Percentiles rank a stretch among this genome's conserved stretches.
These are phyloP conservation scores for Penicillium sp. DNA, from an alignment of 2,329 filamentous ascomycete genomes.

Conservation along the genomic window DNA sequence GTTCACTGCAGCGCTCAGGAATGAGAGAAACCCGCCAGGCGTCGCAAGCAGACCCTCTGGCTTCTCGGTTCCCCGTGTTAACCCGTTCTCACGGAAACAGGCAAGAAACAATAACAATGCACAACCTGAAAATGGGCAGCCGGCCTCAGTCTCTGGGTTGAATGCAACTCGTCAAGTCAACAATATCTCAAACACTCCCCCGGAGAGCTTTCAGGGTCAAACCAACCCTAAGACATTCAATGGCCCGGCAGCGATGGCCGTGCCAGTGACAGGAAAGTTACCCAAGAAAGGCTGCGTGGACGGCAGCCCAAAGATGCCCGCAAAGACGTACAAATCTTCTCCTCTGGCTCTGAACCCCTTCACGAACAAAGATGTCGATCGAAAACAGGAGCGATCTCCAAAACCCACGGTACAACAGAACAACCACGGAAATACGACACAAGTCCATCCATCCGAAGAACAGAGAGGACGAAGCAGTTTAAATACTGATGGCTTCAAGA, in stretches of 20 bases:
- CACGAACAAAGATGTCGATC: slow-evolving; percentile 14
- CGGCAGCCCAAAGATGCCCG: slow-evolving; percentile 11
- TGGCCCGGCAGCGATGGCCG: neutral
- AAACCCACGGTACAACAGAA: neutral
- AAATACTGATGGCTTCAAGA: neutral
- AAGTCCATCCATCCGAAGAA: neutral
- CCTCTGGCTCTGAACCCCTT: slow-evolving; percentile 34
- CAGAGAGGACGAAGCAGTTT: neutral
- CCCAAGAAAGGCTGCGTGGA: slow-evolving; percentile 13
- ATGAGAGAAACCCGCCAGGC: neutral
- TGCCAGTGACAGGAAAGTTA: neutral
- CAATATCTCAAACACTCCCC: neutral
- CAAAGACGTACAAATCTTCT: slow-evolving; percentile 37
- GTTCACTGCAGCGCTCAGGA: slow-evolving; percentile 2
- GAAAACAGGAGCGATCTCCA: neutral
- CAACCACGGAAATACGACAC: neutral
- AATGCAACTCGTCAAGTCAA: neutral
- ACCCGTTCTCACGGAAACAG: neutral
- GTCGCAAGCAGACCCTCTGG: neutral
- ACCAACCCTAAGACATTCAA: neutral
- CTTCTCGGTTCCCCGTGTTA: no score
- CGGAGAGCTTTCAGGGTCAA: neutral
- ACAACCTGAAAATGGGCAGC: neutral
- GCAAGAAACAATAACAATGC: neutral
- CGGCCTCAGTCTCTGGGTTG: neutral